Conservation (phyloP, 2,329 filamentous ascomycete genomes). For the Verticillium nubilum region DNA sequence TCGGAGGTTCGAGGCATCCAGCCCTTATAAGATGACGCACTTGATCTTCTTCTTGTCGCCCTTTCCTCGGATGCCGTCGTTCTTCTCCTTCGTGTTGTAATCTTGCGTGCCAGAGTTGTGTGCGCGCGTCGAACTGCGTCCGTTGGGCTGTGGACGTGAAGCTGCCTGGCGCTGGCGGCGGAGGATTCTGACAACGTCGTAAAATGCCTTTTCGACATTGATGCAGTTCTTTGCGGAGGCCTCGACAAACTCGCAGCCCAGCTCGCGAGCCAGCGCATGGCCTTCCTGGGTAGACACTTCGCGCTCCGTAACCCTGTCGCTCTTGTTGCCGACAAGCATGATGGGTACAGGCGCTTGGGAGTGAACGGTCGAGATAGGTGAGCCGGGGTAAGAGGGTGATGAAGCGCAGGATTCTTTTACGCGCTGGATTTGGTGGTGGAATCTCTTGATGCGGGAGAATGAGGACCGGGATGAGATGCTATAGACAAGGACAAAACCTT, state of each 20-base stretch:
- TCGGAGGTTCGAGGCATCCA: slow-evolving; percentile 5
- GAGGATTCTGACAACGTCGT: slow-evolving; percentile 90
- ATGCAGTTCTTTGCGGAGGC: slow-evolving; percentile 97
- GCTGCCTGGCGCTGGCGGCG: slow-evolving; percentile 70
- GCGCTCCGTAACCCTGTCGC: slow-evolving; percentile 89
- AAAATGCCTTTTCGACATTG: slow-evolving; percentile 97
- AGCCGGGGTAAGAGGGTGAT: slow-evolving; percentile 72
- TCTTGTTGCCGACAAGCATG: slow-evolving; percentile 80
- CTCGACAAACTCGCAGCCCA: slow-evolving; percentile 95
- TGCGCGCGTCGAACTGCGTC: slow-evolving; percentile 9
- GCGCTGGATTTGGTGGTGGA: slow-evolving; percentile 93
- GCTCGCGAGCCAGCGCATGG: slow-evolving; percentile 80
- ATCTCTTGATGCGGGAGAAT: slow-evolving; percentile 89
- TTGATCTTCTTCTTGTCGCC: slow-evolving; percentile 13
- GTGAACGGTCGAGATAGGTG: slow-evolving; percentile 56
- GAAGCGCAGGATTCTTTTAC: slow-evolving; percentile 87
- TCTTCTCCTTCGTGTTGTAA: slow-evolving; percentile 3
- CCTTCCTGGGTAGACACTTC: slow-evolving; percentile 97
- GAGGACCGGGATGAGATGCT: slow-evolving; percentile 96
- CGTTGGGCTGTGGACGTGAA: slow-evolving; percentile 26
- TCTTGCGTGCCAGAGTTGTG: slow-evolving; percentile 4
- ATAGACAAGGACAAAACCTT: slow-evolving; percentile 96
- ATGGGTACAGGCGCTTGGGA: slow-evolving; percentile 74
- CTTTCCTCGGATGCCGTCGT: slow-evolving; percentile 9
- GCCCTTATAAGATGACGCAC: slow-evolving; percentile 13